Evolutionary conservation across 2,329 filamentous ascomycete genomes (phyloP).

Genomic region (Pseudocercospora fijiensis): DNA sequence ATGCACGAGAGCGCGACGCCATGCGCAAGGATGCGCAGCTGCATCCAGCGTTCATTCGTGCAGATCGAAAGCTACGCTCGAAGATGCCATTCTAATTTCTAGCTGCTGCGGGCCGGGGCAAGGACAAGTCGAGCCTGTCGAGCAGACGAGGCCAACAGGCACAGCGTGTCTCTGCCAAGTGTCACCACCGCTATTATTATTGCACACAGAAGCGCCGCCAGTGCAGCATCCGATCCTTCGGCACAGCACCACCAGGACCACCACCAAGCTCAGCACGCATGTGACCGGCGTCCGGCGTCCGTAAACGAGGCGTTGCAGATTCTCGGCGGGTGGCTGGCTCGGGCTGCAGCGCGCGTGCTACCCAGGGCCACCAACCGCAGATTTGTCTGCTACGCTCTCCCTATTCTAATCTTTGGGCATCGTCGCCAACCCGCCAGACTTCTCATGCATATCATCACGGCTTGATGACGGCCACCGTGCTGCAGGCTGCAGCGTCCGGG

Average conservation of each 20-base stretch:
- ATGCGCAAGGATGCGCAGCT: slow-evolving; percentile 6
- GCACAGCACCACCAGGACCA: neutral
- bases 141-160: neutral
- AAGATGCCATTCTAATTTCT: too few relatives aligned
- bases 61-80: slow-evolving; percentile 1
- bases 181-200: neutral
- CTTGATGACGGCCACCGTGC: too few relatives aligned
- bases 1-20: slow-evolving; percentile 6
- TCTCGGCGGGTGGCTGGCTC: slow-evolving; percentile 9
- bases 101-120: slow-evolving; percentile 7
- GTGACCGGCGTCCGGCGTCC: slow-evolving; percentile 9
- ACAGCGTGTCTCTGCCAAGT: slow-evolving; percentile 5
- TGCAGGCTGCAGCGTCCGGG: slow-evolving; percentile 4
- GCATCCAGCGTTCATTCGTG: slow-evolving; percentile 1
- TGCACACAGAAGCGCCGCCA: neutral
- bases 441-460: slow-evolving; percentile 4
- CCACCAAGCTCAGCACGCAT: slow-evolving; percentile 13
- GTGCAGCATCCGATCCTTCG: neutral
- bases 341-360: slow-evolving; percentile 10
- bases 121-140: neutral
- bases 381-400: too few relatives aligned
- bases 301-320: slow-evolving; percentile 14
- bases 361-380: neutral
- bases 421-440: slow-evolving; percentile 3
- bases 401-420: neutral